Evolutionary conservation across 768 basidiomycete genomes (phyloP), one percentile per base, ranked within the genome.

Genomic region (Chalciporus sphaerocephalus): DNA sequence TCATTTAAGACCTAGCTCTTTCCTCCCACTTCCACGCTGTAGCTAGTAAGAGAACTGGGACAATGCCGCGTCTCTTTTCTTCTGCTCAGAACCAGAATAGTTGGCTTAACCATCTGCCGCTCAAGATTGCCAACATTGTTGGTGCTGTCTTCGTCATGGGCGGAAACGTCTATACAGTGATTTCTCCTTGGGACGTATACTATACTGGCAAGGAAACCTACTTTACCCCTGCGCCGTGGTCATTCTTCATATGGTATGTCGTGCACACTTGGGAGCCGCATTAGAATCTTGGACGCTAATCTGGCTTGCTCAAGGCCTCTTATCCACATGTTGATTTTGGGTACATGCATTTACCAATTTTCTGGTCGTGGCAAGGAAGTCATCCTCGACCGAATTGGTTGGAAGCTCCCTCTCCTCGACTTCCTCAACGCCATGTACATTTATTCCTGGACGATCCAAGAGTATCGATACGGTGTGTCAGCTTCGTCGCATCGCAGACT

Each of bases 401-500:
- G 82, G 80, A 67, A 79, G 15, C 75, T 87, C 54, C 76, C 80
- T 12, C 68, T 86, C 22, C 71, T 87, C 48, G 79, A 69, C 27
- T 63, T 85, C 45, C 70, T 85, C 57, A 86, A 83, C 63, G 71
- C 78, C 8, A 73, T 82, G 66, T 83, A 80, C 66, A 71, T 85
- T 50, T 80, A 74, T 63, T 67, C 81, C 27, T 81, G 79, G 80
- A 69, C 73, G 15, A 64, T 64, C 25, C 65, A 73, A 42, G 75
- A 81, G 57, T 81, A 80, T 54, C 59, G 64, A 50, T 66, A 65
- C 63, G 58, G 56, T 69, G 21, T 67, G 69, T 60, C 38, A 12
- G 50, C 47, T 24, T 4, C 4, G 13, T 39, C 11, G 11, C 5
- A 39, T 15, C 12, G 37, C 6, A 4, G 35, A 3, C 4, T 13